These are phyloP conservation scores for Galerina sulciceps DNA, from an alignment of 768 basidiomycete genomes.

Conservation along the genomic window DNA sequence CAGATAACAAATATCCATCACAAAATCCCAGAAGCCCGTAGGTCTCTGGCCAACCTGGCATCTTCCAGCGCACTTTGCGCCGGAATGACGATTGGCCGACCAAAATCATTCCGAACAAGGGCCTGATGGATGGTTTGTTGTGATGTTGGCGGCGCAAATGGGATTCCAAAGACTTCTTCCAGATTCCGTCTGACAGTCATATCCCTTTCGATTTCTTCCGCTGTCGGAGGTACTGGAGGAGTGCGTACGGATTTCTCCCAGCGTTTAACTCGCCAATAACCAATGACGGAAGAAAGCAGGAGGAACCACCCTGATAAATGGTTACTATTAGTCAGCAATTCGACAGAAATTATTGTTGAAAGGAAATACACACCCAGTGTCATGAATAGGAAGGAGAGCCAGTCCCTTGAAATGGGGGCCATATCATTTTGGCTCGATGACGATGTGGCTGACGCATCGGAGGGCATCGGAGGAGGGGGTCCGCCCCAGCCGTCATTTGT, in stretches of 20 bases:
- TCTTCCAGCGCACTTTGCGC: slow-evolving; percentile 42
- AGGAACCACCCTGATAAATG: slow-evolving; percentile 80
- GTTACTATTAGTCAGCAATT: slow-evolving; percentile 1
- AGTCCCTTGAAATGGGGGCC: slow-evolving; percentile 69
- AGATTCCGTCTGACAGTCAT: slow-evolving; percentile 53
- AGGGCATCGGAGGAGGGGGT: background rate
- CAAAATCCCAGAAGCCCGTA: slow-evolving; percentile 59
- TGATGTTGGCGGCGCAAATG: slow-evolving; percentile 36
- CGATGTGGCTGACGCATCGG: slow-evolving; percentile 14
- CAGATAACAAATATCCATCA: slow-evolving; percentile 25
- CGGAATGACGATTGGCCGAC: slow-evolving; percentile 24
- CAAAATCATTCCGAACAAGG: slow-evolving; percentile 24
- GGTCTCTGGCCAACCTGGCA: slow-evolving; percentile 48
- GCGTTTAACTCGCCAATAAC: slow-evolving; percentile 84
- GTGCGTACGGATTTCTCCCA: slow-evolving; percentile 78
- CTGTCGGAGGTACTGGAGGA: slow-evolving; percentile 37
- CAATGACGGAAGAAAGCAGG: slow-evolving; percentile 79
- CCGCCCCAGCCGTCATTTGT: slow-evolving; percentile 11
- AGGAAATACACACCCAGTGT: slow-evolving; percentile 62
- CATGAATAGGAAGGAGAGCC: slow-evolving; percentile 93
- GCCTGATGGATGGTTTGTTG: background rate
- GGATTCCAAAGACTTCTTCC: slow-evolving; percentile 54
- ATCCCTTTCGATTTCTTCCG: slow-evolving; percentile 57
- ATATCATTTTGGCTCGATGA: slow-evolving; percentile 9
- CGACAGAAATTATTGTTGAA: background rate